These are phyloP conservation scores for Themeda triandra DNA, from an alignment of 176 grass and related monocot species.

Conservation along the genomic window DNA sequence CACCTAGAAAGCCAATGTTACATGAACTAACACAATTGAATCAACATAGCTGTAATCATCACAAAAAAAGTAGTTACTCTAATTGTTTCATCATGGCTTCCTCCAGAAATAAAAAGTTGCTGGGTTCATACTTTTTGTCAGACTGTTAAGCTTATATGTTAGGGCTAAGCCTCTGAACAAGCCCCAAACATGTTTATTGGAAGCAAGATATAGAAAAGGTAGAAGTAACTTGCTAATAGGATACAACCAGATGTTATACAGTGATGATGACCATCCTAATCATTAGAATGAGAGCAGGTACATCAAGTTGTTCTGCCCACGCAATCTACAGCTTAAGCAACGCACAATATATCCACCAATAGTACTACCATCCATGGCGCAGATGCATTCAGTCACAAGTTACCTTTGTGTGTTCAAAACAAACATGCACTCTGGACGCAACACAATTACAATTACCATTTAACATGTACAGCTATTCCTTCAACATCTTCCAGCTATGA, in stretches of 20 bases:
- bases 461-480: not conserved
- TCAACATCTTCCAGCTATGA: no score
- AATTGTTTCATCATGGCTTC: not conserved
- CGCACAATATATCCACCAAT: not conserved
- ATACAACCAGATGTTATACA: not conserved
- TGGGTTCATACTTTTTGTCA: not conserved
- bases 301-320: not conserved
- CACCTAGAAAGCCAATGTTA: slow-evolving; percentile 50
- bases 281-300: not conserved
- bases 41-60: not conserved
- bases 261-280: not conserved
- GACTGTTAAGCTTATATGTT: not conserved
- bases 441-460: not conserved
- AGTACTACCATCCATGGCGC: not conserved
- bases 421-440: not conserved
- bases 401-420: no score
- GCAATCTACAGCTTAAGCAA: not conserved
- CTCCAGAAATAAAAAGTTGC: not conserved
- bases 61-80: not conserved
- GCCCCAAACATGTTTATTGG: not conserved
- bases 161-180: not conserved
- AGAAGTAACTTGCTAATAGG: not conserved
- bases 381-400: not conserved
- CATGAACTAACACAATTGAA: not conserved
- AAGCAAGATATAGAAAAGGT: not conserved